Base-by-base conservation (phyloP, 1,139 yeast species). In the Cylindricascospora bacillispora region DNA sequence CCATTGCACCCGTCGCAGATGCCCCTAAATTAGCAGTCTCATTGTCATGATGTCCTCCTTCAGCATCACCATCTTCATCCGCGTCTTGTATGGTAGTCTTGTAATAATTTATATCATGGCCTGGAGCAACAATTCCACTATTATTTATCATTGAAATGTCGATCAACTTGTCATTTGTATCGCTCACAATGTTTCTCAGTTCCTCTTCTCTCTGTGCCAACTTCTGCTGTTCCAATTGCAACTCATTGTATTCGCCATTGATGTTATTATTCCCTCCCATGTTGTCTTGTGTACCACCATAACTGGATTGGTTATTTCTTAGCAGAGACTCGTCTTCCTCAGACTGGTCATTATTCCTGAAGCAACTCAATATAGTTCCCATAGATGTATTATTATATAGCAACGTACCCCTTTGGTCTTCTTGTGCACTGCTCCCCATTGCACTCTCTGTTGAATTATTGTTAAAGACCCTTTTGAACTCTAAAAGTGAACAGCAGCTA, bases 121-220 rank as follows among this genome's bases (percentile, higher is more conserved):
- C 44, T 17, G 41, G 47, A 3, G 45, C 32, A 10, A 52, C 56
- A 12, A 52, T 50, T 4, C 54, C 56, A 31, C 55, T 49, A 31
- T 50, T 49, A 32, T 45, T 49, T 14, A 52, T 45, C 56, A 52
- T 50, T 2, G 56, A 49, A 12, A 52, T 52, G 31, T 51, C 56
- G 15, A 51, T 49, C 22, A 53, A 42, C 30, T 44, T 49, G 41
- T 59, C 63, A 29, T 56, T 59, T 6, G 63, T 57, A 26, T 47
- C 57, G 15, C 53, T 45, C 11, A 59, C 64, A 27, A 59, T 59
- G n/a, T 49, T 49, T 28, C 54, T 51, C 22, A 59, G 37, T 28
- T 57, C 56, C 15, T 51, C 52, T 22, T 57, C 61, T 28, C 63
- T 40, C 2, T 43, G 43, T 14, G 38, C 37, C 22, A 42, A 35